Conservation (phyloP, 2,329 filamentous ascomycete genomes). For the Ophiostoma sp. region DNA sequence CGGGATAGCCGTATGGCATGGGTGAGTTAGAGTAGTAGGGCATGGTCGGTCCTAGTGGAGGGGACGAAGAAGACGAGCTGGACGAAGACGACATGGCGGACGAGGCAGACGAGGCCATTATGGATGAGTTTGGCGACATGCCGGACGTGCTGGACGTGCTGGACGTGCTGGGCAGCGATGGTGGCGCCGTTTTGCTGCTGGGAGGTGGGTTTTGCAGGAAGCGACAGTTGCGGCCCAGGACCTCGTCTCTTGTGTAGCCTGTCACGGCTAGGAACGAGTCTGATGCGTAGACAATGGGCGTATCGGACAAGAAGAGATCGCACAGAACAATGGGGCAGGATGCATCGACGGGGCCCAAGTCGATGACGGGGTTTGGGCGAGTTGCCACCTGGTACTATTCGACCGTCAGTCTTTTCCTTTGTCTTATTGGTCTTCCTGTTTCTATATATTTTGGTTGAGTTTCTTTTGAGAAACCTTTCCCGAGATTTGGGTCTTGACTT, state of each 20-base stretch:
- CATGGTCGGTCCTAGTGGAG: neutral
- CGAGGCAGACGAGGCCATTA: neutral
- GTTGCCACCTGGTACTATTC: constrained; percentile 50
- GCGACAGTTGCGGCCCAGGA: constrained; percentile 74
- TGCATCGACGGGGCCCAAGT: constrained; percentile 75
- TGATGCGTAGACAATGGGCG: constrained; percentile 78
- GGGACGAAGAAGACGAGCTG: neutral
- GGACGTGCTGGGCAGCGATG: neutral
- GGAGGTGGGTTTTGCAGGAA: constrained; percentile 66
- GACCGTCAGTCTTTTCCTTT: neutral
- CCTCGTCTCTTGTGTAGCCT: constrained; percentile 69
- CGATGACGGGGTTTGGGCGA: constrained; percentile 67
- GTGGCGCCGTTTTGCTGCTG: neutral
- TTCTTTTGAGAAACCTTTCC: neutral
- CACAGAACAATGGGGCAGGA: constrained; percentile 81
- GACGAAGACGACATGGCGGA: neutral
- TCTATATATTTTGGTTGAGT: too few species aligned
- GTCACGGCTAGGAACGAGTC: constrained; percentile 74
- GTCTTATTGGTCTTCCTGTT: neutral
- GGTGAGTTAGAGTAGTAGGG: neutral
- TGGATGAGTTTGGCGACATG: neutral
- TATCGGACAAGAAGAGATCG: constrained; percentile 67
- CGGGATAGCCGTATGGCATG: neutral
- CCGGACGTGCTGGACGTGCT: neutral
- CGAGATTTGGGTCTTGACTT: neutral